These are phyloP conservation scores for Dovyalis caffra DNA, from an alignment of 345 rosid genomes.

Conservation along the genomic window DNA sequence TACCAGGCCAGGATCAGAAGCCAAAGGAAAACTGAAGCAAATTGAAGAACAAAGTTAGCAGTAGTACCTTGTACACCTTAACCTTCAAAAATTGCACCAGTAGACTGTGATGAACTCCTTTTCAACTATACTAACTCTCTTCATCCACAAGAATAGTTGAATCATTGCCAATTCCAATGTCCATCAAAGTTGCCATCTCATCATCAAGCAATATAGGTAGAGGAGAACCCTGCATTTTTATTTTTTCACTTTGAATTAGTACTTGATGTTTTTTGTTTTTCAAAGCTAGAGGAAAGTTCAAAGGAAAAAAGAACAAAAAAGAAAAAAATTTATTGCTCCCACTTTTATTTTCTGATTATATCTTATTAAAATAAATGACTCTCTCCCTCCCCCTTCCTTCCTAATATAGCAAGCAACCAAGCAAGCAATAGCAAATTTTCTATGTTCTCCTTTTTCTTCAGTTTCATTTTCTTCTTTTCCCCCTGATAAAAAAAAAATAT, in stretches of 20 bases:
- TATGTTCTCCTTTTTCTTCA: background rate
- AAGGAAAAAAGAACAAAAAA: background rate
- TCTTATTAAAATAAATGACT: background rate
- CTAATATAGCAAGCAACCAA: background rate
- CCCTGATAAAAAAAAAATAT: background rate
- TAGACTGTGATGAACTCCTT: background rate
- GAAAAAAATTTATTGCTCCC: background rate
- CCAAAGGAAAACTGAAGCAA: background rate
- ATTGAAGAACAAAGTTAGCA: background rate
- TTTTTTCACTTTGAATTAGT: background rate
- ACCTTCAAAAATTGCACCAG: background rate
- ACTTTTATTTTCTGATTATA: background rate
- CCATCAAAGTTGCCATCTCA: slow-evolving; percentile 69
- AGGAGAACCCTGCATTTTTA: slow-evolving; percentile 63
- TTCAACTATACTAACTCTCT: slow-evolving; percentile 11
- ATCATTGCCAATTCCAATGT: slow-evolving; percentile 58
- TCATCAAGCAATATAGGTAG: slow-evolving; percentile 66
- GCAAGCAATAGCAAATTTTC: background rate
- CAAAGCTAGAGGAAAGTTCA: background rate
- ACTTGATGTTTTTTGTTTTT: background rate
- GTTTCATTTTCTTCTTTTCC: background rate
- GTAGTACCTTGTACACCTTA: background rate
- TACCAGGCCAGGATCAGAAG: background rate
- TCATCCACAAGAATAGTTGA: slow-evolving; percentile 76
- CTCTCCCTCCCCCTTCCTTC: background rate